Evolutionary conservation across 2,329 filamentous ascomycete genomes (phyloP).

Genomic region (Mycogone perniciosa): DNA sequence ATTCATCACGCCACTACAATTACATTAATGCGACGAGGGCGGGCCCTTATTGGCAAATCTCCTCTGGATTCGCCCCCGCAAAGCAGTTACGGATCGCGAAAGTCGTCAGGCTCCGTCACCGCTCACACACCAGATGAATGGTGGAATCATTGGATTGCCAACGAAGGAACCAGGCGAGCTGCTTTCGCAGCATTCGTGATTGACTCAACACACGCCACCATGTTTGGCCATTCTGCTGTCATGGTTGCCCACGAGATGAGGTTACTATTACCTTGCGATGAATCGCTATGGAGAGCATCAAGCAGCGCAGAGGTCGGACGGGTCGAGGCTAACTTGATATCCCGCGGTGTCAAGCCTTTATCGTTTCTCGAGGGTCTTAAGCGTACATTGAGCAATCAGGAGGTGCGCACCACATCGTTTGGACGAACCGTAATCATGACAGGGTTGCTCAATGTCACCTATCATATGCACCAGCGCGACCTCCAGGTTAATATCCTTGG

Average conservation of each 20-base stretch:
- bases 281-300: constrained; percentile 84
- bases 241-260: constrained; percentile 97
- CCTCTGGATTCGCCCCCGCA: constrained; percentile 77
- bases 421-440: constrained; percentile 92
- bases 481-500: constrained; percentile 83
- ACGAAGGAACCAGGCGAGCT: constrained; percentile 80
- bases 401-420: constrained; percentile 86
- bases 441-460: constrained; percentile 84
- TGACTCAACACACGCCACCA: constrained; percentile 92
- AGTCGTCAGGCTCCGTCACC: constrained; percentile 54
- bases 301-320: constrained; percentile 81
- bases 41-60: constrained; percentile 81
- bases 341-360: constrained; percentile 75
- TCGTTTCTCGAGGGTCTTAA: constrained; percentile 90
- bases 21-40: constrained; percentile 88
- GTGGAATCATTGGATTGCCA: constrained; percentile 95
- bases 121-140: constrained; percentile 75
- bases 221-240: constrained; percentile 94
- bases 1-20: constrained; percentile 96
- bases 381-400: constrained; percentile 76
- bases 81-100: constrained; percentile 47
- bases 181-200: constrained; percentile 94
- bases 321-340: constrained; percentile 71
- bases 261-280: constrained; percentile 84
- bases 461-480: constrained; percentile 96